Evolutionary conservation across 306 rosid genomes (phyloP), one percentile per base, ranked within the genome.

Genomic region (Rosa chinensis): DNA sequence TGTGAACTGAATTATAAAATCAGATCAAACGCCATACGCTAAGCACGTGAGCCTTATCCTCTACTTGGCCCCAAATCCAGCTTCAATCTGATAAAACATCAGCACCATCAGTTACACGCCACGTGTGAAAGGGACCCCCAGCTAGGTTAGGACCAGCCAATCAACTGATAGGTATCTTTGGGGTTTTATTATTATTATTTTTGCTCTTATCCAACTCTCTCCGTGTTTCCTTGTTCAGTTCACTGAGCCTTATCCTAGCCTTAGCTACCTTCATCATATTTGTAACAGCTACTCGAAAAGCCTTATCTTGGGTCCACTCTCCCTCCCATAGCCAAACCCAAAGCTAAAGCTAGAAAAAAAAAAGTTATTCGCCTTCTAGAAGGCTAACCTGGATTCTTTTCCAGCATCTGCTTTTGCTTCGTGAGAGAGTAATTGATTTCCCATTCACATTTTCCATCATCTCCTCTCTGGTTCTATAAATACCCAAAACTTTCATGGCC

Each of bases 361-460:
- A 28, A 28, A 28, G 61, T 20, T 55, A 20, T 55, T 55, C 70
- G 70, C 23, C 70, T 66, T 66, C 70, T 66, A 66, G 70, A 66
- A 66, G 37, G 13, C 45, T 6, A 6, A 2, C 45, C 21, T 35
- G 10, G 10, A 5, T 32, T 14, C 35, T 4, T 16, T 2, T 37
- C 23, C 58, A 47, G 16, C 52, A 17, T 14, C 10, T 2, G 56
- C n/a, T 9, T 66, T 37, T 5, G 23, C 5, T 66, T 66, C 2
- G 8, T 25, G 2, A 0, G 5, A 8, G 4, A 20, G 63, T n/a
- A 20, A 56, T n/a, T n/a, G 12, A 52, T 52, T 6, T 35, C 66
- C 32, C 1, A 13, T 37, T 35, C 42, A 13, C 64, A 9, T 4
- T 13, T 50, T 50, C 18, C 20, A 11, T 28, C 35, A 7, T 25